Evolutionary conservation across 495 filamentous ascomycete genomes (phyloP).

Genomic region (Penicillium manginii): DNA sequence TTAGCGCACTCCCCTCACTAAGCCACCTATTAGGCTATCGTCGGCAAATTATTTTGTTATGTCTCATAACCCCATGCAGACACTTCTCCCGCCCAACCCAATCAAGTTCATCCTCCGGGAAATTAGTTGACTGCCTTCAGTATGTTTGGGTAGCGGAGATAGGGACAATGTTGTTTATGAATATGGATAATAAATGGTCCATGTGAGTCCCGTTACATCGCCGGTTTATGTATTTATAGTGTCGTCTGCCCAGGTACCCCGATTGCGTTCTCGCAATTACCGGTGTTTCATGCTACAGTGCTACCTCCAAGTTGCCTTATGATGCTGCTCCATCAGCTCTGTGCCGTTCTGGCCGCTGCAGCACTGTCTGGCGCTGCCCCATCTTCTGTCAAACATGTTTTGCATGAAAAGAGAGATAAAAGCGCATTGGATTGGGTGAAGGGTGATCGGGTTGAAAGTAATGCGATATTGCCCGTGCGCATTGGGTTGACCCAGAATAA

Average conservation of each 20-base stretch:
- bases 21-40: neutral
- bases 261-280: neutral
- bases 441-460: conserved; percentile 30
- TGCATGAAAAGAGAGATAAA: conserved; percentile 42
- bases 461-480: conserved; percentile 33
- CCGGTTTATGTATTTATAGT: conserved; percentile 1
- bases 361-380: conserved; percentile 35
- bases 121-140: neutral
- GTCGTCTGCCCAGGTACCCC: neutral
- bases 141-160: neutral
- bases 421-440: conserved; percentile 38
- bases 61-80: conserved; percentile 9
- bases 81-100: neutral
- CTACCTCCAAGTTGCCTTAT: neutral
- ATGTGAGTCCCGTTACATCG: neutral
- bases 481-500: conserved; percentile 37
- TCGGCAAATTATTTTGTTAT: conserved; percentile 5
- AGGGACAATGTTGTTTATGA: neutral
- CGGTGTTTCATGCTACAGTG: neutral
- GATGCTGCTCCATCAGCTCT: conserved; percentile 33
- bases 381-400: conserved; percentile 40
- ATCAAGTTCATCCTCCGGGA: neutral
- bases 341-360: conserved; percentile 30
- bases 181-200: neutral
- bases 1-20: neutral